Conservation (phyloP, 495 filamentous ascomycete genomes). For the Daldinia childiae region DNA sequence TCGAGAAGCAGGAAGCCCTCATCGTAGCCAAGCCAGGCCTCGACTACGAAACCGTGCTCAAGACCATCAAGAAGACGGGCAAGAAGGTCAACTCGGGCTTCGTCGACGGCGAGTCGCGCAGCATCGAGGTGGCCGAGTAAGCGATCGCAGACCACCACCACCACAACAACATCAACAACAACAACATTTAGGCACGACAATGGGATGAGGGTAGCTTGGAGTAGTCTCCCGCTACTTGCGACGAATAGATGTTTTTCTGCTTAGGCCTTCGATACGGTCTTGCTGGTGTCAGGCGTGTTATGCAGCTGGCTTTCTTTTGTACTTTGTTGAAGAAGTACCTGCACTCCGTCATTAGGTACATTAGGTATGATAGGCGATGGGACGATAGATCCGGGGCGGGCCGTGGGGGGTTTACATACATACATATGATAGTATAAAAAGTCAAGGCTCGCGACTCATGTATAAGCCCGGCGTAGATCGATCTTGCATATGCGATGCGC, state of each 20-base stretch:
- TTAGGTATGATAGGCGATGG: background rate
- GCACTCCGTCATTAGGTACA: no score
- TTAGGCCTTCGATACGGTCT: background rate
- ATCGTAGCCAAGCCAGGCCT: conserved; percentile 72
- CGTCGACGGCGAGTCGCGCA: conserved; percentile 62
- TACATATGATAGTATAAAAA: background rate
- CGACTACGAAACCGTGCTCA: conserved; percentile 80
- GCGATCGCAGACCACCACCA: no score
- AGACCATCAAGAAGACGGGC: conserved; percentile 93
- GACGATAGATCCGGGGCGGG: background rate
- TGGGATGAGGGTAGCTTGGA: background rate
- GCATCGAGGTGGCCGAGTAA: conserved; percentile 53
- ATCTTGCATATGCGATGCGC: conserved; percentile 14
- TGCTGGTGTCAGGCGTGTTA: background rate
- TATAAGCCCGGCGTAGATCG: background rate
- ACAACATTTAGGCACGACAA: no score
- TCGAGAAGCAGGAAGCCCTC: conserved; percentile 80
- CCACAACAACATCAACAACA: no score
- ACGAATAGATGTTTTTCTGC: background rate
- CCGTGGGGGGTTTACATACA: background rate
- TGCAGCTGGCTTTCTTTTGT: background rate
- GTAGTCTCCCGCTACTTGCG: background rate
- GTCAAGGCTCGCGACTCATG: background rate
- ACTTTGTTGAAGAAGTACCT: no score
- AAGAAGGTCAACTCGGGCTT: conserved; percentile 84